Evolutionary conservation across 176 grass and related monocot species (phyloP).

Genomic region (Thinopyrum elongatum): DNA sequence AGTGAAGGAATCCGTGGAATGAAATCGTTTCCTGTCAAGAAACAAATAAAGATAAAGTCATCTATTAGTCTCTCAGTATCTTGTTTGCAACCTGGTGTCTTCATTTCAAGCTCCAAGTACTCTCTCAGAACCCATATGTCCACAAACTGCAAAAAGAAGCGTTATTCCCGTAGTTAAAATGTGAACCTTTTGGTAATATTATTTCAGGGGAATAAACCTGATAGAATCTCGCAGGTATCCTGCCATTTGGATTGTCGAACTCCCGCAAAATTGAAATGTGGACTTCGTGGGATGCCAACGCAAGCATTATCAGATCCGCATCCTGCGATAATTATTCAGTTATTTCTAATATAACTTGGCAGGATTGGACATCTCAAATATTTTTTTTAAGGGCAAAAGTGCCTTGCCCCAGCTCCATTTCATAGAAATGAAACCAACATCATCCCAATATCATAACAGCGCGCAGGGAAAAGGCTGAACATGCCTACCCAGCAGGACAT

Average conservation of each 20-base stretch:
- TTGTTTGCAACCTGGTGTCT: constrained; percentile 40
- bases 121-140: constrained; percentile 79
- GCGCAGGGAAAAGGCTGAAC: too few relatives aligned
- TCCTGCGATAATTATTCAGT: constrained; percentile 46
- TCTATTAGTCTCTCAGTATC: constrained; percentile 67
- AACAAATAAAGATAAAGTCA: constrained; percentile 81
- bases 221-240: constrained; percentile 22
- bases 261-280: constrained; percentile 83
- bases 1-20: constrained; percentile 72
- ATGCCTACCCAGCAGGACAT: too few relatives aligned
- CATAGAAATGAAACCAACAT: too few relatives aligned
- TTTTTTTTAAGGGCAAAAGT: too few relatives aligned
- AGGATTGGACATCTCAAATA: background rate
- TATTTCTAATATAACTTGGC: background rate
- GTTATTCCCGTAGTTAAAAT: background rate
- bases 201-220: constrained; percentile 21
- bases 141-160: constrained; percentile 50
- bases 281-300: constrained; percentile 76
- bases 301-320: constrained; percentile 82
- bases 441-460: too few relatives aligned
- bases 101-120: constrained; percentile 74
- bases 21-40: constrained; percentile 90
- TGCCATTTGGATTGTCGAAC: constrained; percentile 1
- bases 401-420: too few relatives aligned
- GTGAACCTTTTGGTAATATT: background rate